Base-by-base conservation (phyloP, 495 filamentous ascomycete genomes). In the Trichoderma virens region DNA sequence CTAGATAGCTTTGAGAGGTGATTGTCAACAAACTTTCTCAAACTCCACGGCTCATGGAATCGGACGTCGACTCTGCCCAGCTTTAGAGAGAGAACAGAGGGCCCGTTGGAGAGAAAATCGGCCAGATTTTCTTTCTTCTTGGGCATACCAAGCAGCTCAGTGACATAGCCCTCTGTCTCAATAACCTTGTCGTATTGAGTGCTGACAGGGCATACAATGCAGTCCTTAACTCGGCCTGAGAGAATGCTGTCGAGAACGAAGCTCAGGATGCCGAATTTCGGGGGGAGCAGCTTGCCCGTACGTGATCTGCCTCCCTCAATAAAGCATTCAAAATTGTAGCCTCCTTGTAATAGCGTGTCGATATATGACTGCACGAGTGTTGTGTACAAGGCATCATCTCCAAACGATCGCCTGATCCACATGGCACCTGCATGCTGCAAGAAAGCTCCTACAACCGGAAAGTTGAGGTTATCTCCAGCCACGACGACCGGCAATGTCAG, bases 171-270 rank as follows among this genome's bases (percentile, higher is more conserved):
- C 69, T 97, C 93, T 8, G 93, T 97, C 73, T 98, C 94, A 59
- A 98, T 90, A 60, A 98, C 94, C 69, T 97, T 98, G 81, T 98
- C 94, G 72, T 98, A 98, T 70, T 98, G 94, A 2, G 92, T 96
- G 72, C 90, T 93, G 32, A 98, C 94, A 3, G 93, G 93, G 68
- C 92, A 96, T 54, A 98, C 88, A 31, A 95, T 89, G 18, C 91
- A 89, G 73, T 98, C 94, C 63, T 93, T 80, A 2, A 96, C 90
- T 1, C 91, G 82, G n/a, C 93, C 92, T 6, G 88, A 92, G 3
- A 97, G 75, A 3, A 98, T 77, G 69, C 90, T 92, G 70, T 98
- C 93, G 9, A 98, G 75, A 30, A 98, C 86, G 70, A 96, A 98
- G 70, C 85, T 90, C 3, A 98, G 74, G 59, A 98, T 98, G n/a